Percentiles rank a stretch among this genome's conserved stretches.
Evolutionary conservation across 2,329 filamentous ascomycete species (phyloP).

Genomic region (Aspergillus sergii): DNA sequence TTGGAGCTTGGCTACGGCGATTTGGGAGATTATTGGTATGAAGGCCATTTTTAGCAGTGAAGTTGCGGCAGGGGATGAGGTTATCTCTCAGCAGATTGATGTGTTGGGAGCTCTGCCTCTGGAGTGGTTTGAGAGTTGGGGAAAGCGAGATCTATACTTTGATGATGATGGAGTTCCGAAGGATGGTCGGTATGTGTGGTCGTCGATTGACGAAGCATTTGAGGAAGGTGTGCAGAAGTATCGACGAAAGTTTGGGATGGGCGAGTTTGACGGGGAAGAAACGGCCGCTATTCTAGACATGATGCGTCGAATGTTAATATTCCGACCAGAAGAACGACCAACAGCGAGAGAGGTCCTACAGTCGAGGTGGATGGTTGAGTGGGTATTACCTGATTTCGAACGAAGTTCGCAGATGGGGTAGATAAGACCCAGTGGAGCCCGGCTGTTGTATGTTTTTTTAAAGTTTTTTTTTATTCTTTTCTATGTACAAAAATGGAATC

Average conservation of each 20-base stretch:
- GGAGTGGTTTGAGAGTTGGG: slow-evolving; percentile 22
- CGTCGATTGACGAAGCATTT: slow-evolving; percentile 11
- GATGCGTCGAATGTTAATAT: slow-evolving; percentile 35
- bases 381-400: slow-evolving; percentile 28
- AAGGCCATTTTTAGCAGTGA: slow-evolving; percentile 25
- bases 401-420: neutral
- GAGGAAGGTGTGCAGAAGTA: slow-evolving; percentile 17
- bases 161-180: slow-evolving; percentile 18
- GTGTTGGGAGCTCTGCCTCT: slow-evolving; percentile 23
- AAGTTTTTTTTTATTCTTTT: too few species aligned
- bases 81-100: slow-evolving; percentile 25
- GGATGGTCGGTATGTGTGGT: slow-evolving; percentile 13
- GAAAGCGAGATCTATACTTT: slow-evolving; percentile 17
- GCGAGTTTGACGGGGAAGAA: slow-evolving; percentile 25
- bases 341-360: slow-evolving; percentile 32
- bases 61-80: slow-evolving; percentile 18
- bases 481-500: too few species aligned
- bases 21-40: slow-evolving; percentile 33
- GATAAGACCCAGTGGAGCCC: neutral
- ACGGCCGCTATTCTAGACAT: slow-evolving; percentile 30
- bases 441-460: too few species aligned
- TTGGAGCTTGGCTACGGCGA: slow-evolving; percentile 29
- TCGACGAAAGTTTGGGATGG: slow-evolving; percentile 13
- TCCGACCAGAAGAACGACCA: slow-evolving; percentile 30
- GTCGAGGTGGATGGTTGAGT: slow-evolving; percentile 41